Percentiles rank a stretch among this genome's conserved stretches.
Evolutionary conservation across 2,329 filamentous ascomycete genomes (phyloP).

Genomic region (Boeremia exigua): DNA sequence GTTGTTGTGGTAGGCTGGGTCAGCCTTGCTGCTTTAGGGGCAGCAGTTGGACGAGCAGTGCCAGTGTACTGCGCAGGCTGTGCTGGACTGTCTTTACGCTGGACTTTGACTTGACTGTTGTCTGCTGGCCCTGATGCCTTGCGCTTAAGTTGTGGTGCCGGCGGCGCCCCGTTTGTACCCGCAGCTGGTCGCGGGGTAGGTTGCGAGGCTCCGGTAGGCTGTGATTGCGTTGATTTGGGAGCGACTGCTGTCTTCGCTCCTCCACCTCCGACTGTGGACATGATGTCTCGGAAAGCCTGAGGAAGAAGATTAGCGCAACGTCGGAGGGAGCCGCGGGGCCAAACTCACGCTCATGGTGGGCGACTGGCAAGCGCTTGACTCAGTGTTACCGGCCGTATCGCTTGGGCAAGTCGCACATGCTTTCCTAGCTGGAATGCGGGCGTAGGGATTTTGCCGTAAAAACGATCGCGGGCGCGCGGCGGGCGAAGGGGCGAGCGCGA

Average conservation of each 20-base stretch:
- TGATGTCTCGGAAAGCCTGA: constrained; percentile 45
- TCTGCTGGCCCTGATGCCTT: constrained; percentile 48
- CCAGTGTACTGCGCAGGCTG: constrained; percentile 34
- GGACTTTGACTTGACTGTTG: constrained; percentile 38
- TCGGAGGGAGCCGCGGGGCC: constrained; percentile 18
- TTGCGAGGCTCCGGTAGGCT: constrained; percentile 39
- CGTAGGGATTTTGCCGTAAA: constrained; percentile 14
- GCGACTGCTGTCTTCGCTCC: constrained; percentile 32
- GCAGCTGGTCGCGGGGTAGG: constrained; percentile 37
- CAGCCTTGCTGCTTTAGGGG: constrained; percentile 31
- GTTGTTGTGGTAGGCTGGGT: constrained; percentile 28
- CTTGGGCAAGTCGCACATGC: constrained; percentile 45
- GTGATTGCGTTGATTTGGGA: constrained; percentile 30
- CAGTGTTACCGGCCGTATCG: constrained; percentile 46
- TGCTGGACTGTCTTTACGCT: constrained; percentile 40
- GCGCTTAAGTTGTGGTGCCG: constrained; percentile 48
- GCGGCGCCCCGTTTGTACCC: constrained; percentile 36
- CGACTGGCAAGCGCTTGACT: constrained; percentile 41
- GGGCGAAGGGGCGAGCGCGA: constrained; percentile 25
- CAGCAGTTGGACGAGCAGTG: constrained; percentile 32
- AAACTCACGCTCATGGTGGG: constrained; percentile 49
- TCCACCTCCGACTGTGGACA: constrained; percentile 46
- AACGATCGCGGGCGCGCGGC: constrained; percentile 22
- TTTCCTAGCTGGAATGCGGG: constrained; percentile 26
- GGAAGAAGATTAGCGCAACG: constrained; percentile 20